Base-by-base conservation (phyloP, 208 protist genomes). In the Acanthamoeba triangularis region DNA sequence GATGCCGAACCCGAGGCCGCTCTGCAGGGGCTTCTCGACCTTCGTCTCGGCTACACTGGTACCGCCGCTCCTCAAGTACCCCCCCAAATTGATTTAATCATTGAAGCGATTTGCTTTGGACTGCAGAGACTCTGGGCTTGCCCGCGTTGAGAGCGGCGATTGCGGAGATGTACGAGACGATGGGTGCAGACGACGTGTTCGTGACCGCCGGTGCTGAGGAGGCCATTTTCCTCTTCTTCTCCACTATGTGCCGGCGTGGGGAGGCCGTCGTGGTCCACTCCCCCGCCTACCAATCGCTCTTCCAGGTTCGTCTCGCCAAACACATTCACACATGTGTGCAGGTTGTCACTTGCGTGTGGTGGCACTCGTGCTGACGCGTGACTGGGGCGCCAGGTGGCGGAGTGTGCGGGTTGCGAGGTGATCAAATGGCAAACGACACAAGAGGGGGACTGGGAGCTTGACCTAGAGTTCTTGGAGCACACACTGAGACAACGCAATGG, bases 231-330 rank as follows among this genome's bases (percentile, higher is more conserved):
- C 44, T 93, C 37, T 93, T 93, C 88, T 56, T 93, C 65, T 56
- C 33, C 1, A 18, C 88, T 61, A 25, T 78, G 25, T 44, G 76
- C 4, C 35, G 35, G 0, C 88, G 63, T 8, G 44, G 65, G 2
- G 41, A 93, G 59, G 88, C 88, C 56, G 44, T 93, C 13, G 65
- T 93, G 41, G 88, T 93, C 28, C 88, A 93, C 65, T 93, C 54
- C 88, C 88, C 88, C 23, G 88, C 88, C 65, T 93, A 93, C 49
- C 88, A 93, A 35, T 93, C 88, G 8, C 88, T 93, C 11, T 93
- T 54, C 47, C 63, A 93, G 44, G 88, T 61, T 8, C 6, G 47
- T 14, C 18, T 35, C 52, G 0, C 0, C 33, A 30, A 20, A 56
- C 37, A 67, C n/a, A 13, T 7, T n/a, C 69, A 5, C 54, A 14